Evolutionary conservation across 805 yeast species (phyloP).

Genomic region (Lipomyces yamadae): DNA sequence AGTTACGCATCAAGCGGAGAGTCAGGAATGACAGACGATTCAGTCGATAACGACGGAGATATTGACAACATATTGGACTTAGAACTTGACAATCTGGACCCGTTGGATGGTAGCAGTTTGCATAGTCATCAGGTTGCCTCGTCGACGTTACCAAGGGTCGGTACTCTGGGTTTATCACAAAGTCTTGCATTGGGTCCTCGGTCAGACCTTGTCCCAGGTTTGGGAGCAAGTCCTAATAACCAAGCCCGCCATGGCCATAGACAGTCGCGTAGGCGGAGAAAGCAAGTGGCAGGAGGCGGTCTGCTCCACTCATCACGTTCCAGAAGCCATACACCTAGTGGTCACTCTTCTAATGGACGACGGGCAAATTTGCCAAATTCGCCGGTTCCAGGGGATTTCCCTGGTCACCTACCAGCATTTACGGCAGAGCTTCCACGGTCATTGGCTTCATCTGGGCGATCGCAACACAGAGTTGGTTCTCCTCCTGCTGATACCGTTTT

Average conservation of each 20-base stretch:
- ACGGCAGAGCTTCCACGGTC: neutral
- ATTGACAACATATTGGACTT: slow-evolving; percentile 19
- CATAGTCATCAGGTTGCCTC: neutral
- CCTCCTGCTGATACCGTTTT: slow-evolving; percentile 2
- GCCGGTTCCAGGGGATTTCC: neutral
- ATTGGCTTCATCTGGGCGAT: neutral
- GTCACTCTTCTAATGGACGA: neutral
- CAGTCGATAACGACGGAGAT: slow-evolving; percentile 18
- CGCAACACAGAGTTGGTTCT: neutral
- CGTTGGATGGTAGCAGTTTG: neutral
- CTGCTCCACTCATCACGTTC: slow-evolving; percentile 2
- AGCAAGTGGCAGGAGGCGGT: slow-evolving; percentile 3
- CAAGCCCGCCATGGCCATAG: neutral
- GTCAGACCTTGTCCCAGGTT: slow-evolving; percentile 3
- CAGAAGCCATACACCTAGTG: slow-evolving; percentile 23
- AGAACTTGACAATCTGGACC: neutral
- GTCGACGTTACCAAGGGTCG: neutral
- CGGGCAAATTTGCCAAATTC: slow-evolving; percentile 25
- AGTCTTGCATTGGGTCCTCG: slow-evolving; percentile 14
- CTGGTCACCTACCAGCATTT: neutral
- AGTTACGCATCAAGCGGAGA: slow-evolving; percentile 6
- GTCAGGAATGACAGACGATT: slow-evolving; percentile 10
- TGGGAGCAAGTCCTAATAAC: neutral
- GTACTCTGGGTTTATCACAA: slow-evolving; percentile 11
- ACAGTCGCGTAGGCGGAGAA: slow-evolving; percentile 6